These are phyloP conservation scores for Colletotrichum camelliae DNA, from an alignment of 2,329 filamentous ascomycete genomes.

Conservation along the genomic window DNA sequence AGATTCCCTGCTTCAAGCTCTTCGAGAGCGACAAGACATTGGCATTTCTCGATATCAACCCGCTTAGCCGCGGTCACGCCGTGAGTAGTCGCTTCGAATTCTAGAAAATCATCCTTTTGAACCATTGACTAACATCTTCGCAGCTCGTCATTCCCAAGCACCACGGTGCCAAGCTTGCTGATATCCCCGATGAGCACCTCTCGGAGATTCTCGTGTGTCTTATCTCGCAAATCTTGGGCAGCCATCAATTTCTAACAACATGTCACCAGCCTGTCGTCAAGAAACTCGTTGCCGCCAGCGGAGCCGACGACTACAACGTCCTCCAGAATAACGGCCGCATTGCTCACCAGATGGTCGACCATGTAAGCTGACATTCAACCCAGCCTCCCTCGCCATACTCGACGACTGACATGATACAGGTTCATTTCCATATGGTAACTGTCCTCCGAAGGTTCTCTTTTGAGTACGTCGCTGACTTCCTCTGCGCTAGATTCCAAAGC, in stretches of 20 bases:
- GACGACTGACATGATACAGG: conserved; percentile 48
- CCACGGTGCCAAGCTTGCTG: conserved; percentile 89
- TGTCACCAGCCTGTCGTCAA: conserved; percentile 74
- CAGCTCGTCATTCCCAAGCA: conserved; percentile 96
- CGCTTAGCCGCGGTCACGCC: conserved; percentile 85
- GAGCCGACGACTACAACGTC: conserved; percentile 85
- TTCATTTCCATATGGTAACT: conserved; percentile 90
- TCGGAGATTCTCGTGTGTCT: conserved; percentile 75
- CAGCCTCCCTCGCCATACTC: neutral
- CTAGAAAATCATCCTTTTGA: neutral
- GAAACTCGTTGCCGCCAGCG: conserved; percentile 80
- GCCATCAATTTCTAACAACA: neutral
- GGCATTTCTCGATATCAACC: conserved; percentile 96
- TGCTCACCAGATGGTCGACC: conserved; percentile 91
- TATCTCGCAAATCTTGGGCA: neutral
- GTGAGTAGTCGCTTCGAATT: conserved; percentile 55
- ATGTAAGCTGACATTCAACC: conserved; percentile 66
- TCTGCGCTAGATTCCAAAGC: conserved; percentile 81
- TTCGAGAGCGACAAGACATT: conserved; percentile 93
- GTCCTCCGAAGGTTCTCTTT: neutral
- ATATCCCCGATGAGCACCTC: conserved; percentile 91
- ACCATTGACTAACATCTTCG: neutral
- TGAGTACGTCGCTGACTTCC: neutral
- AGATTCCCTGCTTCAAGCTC: conserved; percentile 96
- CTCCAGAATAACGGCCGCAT: conserved; percentile 94